These are phyloP conservation scores for Bacidia rubella DNA, from an alignment of 495 filamentous ascomycete genomes.

Conservation along the genomic window DNA sequence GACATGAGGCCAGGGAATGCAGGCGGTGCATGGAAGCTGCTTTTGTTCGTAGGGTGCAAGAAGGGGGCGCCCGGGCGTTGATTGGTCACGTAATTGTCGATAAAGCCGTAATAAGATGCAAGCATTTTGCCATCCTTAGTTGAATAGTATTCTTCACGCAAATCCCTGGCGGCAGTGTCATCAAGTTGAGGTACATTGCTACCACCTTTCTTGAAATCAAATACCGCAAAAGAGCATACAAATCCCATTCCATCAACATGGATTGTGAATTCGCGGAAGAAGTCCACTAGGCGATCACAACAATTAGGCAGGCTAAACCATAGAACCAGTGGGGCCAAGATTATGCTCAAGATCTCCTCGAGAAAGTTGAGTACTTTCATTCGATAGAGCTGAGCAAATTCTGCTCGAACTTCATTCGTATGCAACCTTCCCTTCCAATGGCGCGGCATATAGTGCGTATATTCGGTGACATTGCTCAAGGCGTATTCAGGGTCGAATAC, in stretches of 20 bases:
- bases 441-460: conserved; percentile 76
- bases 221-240: conserved; percentile 95
- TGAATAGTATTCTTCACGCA: conserved; percentile 82
- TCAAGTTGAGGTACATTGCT: conserved; percentile 35
- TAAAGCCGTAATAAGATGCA: conserved; percentile 82
- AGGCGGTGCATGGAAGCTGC: conserved; percentile 64
- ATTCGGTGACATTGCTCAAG: conserved; percentile 73
- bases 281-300: conserved; percentile 88
- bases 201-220: conserved; percentile 80
- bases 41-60: conserved; percentile 34
- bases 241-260: conserved; percentile 94
- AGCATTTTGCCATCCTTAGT: conserved; percentile 97
- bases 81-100: conserved; percentile 73
- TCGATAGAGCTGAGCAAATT: conserved; percentile 81
- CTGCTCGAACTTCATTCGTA: conserved; percentile 68
- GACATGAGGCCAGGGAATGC: conserved; percentile 59
- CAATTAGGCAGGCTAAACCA: conserved; percentile 78
- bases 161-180: conserved; percentile 38
- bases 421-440: conserved; percentile 84
- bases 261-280: conserved; percentile 93
- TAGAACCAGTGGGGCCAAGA: conserved; percentile 81
- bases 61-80: conserved; percentile 39
- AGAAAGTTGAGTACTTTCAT: conserved; percentile 81
- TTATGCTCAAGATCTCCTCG: conserved; percentile 81
- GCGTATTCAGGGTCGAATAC: conserved; percentile 90